phyloP scores from a whole-genome alignment of 2,329 filamentous ascomycete species.

The Alternaria gansuensis region DNA sequence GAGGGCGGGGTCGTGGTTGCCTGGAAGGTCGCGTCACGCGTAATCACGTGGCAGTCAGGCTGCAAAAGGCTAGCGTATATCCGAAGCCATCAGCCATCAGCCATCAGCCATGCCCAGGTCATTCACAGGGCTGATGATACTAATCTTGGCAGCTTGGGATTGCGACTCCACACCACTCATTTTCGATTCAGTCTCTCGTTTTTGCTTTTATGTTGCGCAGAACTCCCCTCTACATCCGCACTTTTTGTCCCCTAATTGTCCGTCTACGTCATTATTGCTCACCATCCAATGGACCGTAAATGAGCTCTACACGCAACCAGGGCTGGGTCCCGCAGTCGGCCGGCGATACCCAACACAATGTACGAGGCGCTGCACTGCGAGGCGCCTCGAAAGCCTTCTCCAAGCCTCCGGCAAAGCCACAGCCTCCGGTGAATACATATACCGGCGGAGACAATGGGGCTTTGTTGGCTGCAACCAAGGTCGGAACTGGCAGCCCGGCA shows the following conservation, averaged over 20 bases:
- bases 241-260: conserved; percentile 6
- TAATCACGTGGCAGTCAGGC: conserved; percentile 26
- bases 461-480: conserved; percentile 57
- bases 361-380: conserved; percentile 58
- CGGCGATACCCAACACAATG: conserved; percentile 50
- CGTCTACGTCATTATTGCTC: conserved; percentile 26
- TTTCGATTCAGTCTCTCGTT: conserved; percentile 28
- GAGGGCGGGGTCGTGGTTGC: conserved; percentile 16
- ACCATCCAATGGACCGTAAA: conserved; percentile 49
- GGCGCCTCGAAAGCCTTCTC: conserved; percentile 61
- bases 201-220: conserved; percentile 17
- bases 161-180: conserved; percentile 22
- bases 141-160: conserved; percentile 19
- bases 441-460: conserved; percentile 55
- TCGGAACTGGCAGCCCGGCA: conserved; percentile 42
- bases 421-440: conserved; percentile 53
- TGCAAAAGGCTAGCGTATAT: conserved; percentile 19
- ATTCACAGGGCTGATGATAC: conserved; percentile 20
- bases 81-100: conserved; percentile 13
- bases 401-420: conserved; percentile 55
- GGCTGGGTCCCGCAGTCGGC: conserved; percentile 42
- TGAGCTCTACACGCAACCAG: conserved; percentile 49
- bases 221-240: conserved; percentile 17
- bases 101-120: conserved; percentile 14
- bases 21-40: conserved; percentile 26